These are phyloP conservation scores for Acacia confusa DNA, from an alignment of 306 rosid genomes.

Conservation along the genomic window DNA sequence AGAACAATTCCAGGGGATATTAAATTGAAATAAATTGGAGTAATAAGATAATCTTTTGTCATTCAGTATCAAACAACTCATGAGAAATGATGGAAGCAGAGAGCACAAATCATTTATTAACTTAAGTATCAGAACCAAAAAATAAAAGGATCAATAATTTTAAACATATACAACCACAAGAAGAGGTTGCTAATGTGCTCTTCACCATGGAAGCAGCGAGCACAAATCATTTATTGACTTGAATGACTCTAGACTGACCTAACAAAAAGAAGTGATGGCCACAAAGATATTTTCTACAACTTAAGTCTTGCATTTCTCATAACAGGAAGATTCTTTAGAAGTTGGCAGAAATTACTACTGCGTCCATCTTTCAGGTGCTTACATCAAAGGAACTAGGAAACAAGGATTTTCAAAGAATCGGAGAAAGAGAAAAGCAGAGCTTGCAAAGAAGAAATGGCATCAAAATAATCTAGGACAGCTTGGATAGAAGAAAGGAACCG, in stretches of 20 bases:
- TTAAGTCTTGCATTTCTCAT: conserved; percentile 30
- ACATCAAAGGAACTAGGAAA: background rate
- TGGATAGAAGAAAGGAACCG: background rate
- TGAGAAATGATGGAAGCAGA: background rate
- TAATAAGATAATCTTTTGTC: background rate
- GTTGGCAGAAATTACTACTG: background rate
- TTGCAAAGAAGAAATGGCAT: background rate
- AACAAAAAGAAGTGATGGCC: conserved; percentile 6
- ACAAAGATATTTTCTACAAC: conserved; percentile 35
- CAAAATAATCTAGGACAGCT: background rate
- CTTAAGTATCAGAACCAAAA: background rate
- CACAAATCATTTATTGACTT: conserved; percentile 5
- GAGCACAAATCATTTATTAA: background rate
- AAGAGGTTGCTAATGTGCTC: background rate
- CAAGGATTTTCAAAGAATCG: background rate
- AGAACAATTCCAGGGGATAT: background rate
- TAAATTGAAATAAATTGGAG: background rate
- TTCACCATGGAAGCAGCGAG: background rate
- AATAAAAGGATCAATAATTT: conserved; percentile 6
- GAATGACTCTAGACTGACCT: background rate
- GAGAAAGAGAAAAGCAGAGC: background rate
- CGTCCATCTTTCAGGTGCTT: conserved; percentile 1
- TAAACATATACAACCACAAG: background rate
- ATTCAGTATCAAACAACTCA: background rate
- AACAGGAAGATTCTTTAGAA: background rate